Evolutionary conservation across 208 protist genomes (phyloP), one percentile per base, ranked within the genome.

Genomic region (Leishmania martiniquensis): DNA sequence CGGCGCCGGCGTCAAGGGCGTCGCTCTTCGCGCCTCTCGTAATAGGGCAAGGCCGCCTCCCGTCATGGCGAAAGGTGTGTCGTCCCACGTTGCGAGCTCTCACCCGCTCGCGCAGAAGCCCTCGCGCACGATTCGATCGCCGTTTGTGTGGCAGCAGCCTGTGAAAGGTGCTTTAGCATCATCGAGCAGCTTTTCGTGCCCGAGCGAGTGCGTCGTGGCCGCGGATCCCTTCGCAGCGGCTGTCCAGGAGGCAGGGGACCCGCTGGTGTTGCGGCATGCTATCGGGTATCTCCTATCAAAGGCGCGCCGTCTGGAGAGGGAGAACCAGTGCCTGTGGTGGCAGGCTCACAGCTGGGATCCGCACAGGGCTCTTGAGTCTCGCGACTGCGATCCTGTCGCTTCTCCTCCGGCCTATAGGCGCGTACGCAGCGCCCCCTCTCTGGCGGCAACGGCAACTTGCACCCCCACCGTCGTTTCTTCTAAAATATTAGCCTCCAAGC

Each of bases 311-410:
- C 37, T 85, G 47, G 81, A 85, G 54, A 44, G 20, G 32, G 76
- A 85, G 25, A 85, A 82, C 37, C 63, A 59, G n/a, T 39, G 17
- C 34, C 47, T 85, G 37, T 85, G 81, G 81, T 29, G 37, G 57
- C 80, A 84, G 70, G 62, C 57, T 13, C 80, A 84, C 75, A 84
- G 69, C 63, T 84, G 80, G 80, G 68, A 78, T 51, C 80, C 80
- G 57, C 75, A 77, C 7, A 55, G 80, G 6, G 29, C 17, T 13
- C 17, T 59, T 37, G 70, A 60, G 32, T 52, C 34, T 54, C 49
- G 42, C 17, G 55, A 75, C 37, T 13, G n/a, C 22, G 39, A 39
- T 6, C 34, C 52, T 45, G 22, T 34, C 17, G 55, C 70, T 32
- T 9, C 25, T 42, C 70, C 47, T 34, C 51, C 9, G 32, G 17